A percentile compares a stretch with the other conserved stretches of the same genome.
phyloP scores from a whole-genome alignment of 345 rosid genomes.

The Pistacia atlantica region DNA sequence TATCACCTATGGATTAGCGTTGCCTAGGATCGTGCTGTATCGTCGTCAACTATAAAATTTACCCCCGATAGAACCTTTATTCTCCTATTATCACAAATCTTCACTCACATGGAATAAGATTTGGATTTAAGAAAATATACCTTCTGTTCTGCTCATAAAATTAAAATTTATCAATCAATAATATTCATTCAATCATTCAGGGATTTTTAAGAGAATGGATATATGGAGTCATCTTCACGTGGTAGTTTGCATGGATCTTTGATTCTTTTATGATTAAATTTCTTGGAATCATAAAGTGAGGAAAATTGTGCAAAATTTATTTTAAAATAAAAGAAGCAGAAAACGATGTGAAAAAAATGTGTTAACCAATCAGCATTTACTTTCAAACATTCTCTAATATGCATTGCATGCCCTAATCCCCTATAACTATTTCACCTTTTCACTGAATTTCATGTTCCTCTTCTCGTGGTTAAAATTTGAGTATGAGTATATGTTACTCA shows the following conservation, averaged over 20 bases:
- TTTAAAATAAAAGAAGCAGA: neutral
- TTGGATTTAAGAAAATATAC: neutral
- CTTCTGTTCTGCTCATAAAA: neutral
- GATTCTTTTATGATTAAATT: neutral
- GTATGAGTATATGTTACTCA: no score
- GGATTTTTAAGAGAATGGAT: neutral
- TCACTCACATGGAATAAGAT: slow-evolving; percentile 18
- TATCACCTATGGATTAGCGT: slow-evolving; percentile 37
- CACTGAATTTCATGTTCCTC: slow-evolving; percentile 31
- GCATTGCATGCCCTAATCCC: neutral
- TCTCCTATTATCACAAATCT: slow-evolving; percentile 9
- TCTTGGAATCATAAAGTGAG: slow-evolving; percentile 10
- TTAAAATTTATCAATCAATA: no score
- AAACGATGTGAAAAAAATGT: neutral
- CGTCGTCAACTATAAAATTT: slow-evolving; percentile 13
- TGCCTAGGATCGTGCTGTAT: slow-evolving; percentile 44
- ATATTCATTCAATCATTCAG: neutral
- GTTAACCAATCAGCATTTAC: neutral
- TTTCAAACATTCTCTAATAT: slow-evolving; percentile 35
- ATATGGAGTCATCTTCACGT: neutral
- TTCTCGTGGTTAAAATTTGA: no score
- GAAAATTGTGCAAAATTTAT: slow-evolving; percentile 17
- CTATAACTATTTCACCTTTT: neutral
- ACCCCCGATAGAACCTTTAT: neutral
- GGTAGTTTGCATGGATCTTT: neutral